Evolutionary conservation across 2,329 filamentous ascomycete genomes (phyloP).

Genomic region (Gnomoniopsis sp.): DNA sequence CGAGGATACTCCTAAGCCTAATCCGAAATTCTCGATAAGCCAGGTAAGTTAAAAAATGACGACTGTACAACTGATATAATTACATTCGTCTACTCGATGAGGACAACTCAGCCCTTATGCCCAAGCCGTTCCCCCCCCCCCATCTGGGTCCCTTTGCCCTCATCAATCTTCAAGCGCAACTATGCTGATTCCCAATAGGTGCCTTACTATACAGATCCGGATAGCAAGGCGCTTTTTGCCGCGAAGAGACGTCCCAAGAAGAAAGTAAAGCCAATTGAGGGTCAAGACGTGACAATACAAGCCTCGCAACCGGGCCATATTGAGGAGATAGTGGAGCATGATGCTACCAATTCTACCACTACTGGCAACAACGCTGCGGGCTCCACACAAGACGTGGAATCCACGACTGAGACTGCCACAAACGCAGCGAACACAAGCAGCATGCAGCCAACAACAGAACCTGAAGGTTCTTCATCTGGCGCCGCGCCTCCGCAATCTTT

Average conservation of each 20-base stretch:
- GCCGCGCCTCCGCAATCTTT: conserved; percentile 25
- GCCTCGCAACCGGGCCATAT: not conserved
- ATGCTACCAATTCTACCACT: not conserved
- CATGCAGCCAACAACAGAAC: conserved; percentile 1
- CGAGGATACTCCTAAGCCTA: not conserved
- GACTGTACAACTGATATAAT: not conserved
- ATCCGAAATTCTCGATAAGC: conserved; percentile 6
- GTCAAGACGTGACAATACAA: conserved; percentile 5
- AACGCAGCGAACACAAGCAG: conserved; percentile 11
- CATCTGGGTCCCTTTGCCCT: too few relatives aligned
- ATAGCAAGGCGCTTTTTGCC: not conserved
- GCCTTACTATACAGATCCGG: conserved; percentile 15
- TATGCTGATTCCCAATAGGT: conserved; percentile 3
- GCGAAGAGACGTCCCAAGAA: conserved; percentile 13
- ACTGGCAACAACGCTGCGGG: conserved; percentile 3
- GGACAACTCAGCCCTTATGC: not conserved
- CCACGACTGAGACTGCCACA: conserved; percentile 7
- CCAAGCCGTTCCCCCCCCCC: too few relatives aligned
- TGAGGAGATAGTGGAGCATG: not conserved
- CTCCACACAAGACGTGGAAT: conserved; percentile 3
- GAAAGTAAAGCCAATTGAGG: conserved; percentile 6
- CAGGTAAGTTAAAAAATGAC: not conserved
- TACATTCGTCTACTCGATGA: not conserved
- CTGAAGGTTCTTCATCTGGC: conserved; percentile 2
- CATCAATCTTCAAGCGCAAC: not conserved